Evolutionary conservation across 352 stramenopile genomes (phyloP).

Genomic region (Phytophthora ohioensis): DNA sequence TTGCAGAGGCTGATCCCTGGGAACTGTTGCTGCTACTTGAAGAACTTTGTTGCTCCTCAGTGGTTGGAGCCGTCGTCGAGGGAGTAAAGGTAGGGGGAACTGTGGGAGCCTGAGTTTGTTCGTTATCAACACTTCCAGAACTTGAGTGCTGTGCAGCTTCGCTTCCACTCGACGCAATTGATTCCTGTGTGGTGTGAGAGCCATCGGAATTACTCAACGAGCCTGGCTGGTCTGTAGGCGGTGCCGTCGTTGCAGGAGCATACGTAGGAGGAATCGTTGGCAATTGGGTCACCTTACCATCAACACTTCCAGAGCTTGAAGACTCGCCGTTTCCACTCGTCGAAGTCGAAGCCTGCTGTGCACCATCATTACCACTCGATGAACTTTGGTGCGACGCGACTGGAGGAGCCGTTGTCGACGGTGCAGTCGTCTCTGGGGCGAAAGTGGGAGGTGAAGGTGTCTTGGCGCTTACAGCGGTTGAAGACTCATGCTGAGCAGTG

Average conservation of each 20-base stretch:
- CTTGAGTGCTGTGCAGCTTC: conserved; percentile 11
- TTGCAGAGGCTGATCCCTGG: background rate
- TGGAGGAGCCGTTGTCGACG: background rate
- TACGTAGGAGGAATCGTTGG: conserved; percentile 8
- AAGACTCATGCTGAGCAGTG: background rate
- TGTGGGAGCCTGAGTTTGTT: conserved; percentile 7
- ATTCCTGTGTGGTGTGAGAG: background rate
- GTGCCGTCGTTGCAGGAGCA: conserved; percentile 7
- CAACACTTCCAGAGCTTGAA: conserved; percentile 6
- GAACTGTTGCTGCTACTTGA: conserved; percentile 5
- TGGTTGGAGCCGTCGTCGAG: conserved; percentile 3
- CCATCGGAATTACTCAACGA: conserved; percentile 3
- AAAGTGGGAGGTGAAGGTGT: background rate
- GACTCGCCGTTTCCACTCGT: background rate
- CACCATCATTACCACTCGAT: background rate
- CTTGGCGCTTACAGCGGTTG: background rate
- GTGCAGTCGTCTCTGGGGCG: background rate
- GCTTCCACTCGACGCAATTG: conserved; percentile 1
- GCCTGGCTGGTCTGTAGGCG: background rate
- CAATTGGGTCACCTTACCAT: background rate
- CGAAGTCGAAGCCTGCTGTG: background rate
- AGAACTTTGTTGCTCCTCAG: conserved; percentile 4
- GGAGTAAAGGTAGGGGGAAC: conserved; percentile 1
- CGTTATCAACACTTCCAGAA: background rate
- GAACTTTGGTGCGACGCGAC: background rate